Base-by-base conservation (phyloP, 192 early-diverging fungal genomes). In the Glomus cerebriforme region DNA sequence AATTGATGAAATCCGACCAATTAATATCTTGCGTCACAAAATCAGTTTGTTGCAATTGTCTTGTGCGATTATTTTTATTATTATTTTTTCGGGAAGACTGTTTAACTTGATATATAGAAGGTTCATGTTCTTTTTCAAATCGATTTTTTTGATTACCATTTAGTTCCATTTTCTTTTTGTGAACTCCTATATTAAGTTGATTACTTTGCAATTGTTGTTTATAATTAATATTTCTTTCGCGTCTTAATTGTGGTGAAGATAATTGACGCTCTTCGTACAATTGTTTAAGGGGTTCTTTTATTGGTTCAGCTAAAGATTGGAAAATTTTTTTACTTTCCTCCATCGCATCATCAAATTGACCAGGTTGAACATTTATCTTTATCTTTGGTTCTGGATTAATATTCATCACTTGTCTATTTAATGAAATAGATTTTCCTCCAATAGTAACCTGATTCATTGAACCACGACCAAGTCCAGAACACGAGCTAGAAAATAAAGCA, bases 11-110 rank as follows among this genome's bases (percentile, higher is more conserved):
- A 19, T 67, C 19, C 8, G 27, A 67, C 65, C 65, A 67, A 67
- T 67, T 34, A 35, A 67, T 67, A 19, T 67, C 65, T 67, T 67
- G 29, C 7, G 19, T 12, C 27, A 67, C 31, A 37, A 67, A 67
- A 34, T 67, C 65, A 54, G 17, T 54, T 22, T 19, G 47, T 54
- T 19, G 47, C 13, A 19, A 19, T 54, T 15, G 47, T 54, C 10
- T 43, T 3, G 9, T 43, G 10, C 39, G 39, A 43, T 43, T 12
- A 10, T 12, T 43, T 12, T 12, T 43, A 43, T 12, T 43, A 43
- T 12, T 43, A 43, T 12, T 43, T 43, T 43, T 43, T 43, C 39
- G 9, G 9, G 39, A n/a, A n/a, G n/a, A n/a, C n/a, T n/a, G 17
- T 3, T 54, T 19, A 54, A 4, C 0, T 19, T 54, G 47, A 54